Evolutionary conservation across 768 basidiomycete genomes (phyloP).

Genomic region (Leccinum truebloodii): DNA sequence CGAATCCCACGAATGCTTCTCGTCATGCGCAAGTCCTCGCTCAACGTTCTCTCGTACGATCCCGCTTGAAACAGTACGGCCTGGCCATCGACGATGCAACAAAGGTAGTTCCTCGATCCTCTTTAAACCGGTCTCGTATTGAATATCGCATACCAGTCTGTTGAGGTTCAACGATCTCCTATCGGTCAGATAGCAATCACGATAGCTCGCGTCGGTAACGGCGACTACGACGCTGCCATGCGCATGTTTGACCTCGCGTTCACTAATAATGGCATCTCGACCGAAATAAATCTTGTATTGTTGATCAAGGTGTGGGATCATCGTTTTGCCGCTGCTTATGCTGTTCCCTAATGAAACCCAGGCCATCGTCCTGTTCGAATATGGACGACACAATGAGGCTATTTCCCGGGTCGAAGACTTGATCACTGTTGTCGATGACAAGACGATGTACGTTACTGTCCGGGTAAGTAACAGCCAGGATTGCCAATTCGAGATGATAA

Average conservation of each 20-base stretch:
- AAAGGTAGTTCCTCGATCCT: neutral
- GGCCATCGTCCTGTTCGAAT: constrained; percentile 12
- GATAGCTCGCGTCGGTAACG: neutral
- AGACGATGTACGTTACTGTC: neutral
- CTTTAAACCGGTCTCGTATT: neutral
- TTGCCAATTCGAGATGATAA: neutral
- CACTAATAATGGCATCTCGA: neutral
- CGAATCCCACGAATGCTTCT: too few relatives aligned
- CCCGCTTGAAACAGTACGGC: neutral
- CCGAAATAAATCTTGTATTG: constrained; percentile 10
- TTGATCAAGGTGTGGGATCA: constrained; percentile 11
- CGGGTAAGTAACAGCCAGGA: neutral
- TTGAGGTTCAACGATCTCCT: constrained; percentile 1
- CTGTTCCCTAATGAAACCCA: neutral
- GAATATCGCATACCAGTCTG: neutral
- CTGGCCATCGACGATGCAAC: constrained; percentile 8
- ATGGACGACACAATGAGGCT: constrained; percentile 5
- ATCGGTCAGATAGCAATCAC: constrained; percentile 13
- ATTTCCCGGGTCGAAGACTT: constrained; percentile 9
- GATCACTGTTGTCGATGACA: neutral
- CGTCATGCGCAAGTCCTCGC: constrained; percentile 3
- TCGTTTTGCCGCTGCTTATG: neutral
- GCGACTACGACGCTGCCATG: constrained; percentile 4
- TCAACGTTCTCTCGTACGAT: neutral
- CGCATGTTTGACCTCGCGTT: constrained; percentile 14